Evolutionary conservation across 495 filamentous ascomycete species (phyloP).

Genomic region (Hypoxylon subgilvum): DNA sequence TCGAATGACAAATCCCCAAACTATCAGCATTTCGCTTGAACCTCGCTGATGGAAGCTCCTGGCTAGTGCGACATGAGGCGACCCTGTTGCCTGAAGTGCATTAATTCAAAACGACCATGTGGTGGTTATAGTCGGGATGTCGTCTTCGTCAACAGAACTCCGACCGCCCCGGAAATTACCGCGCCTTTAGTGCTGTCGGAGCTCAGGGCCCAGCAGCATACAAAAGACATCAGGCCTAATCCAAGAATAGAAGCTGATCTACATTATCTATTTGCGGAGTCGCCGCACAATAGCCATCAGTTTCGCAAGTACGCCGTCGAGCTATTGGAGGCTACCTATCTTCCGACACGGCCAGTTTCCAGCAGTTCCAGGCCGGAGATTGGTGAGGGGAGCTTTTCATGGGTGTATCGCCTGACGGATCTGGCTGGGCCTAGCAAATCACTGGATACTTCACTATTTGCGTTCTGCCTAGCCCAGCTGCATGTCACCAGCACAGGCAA

Average conservation of each 20-base stretch:
- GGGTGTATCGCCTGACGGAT: constrained; percentile 15
- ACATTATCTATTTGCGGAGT: constrained; percentile 14
- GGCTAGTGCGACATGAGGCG: constrained; percentile 47
- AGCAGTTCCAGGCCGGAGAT: background rate
- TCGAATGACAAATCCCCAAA: background rate
- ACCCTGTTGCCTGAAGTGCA: constrained; percentile 47
- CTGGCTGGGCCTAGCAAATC: constrained; percentile 11
- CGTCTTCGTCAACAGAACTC: constrained; percentile 42
- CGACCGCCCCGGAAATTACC: constrained; percentile 6
- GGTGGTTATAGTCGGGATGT: constrained; percentile 46
- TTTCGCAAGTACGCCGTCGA: constrained; percentile 20
- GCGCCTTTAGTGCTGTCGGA: constrained; percentile 19
- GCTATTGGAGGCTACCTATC: constrained; percentile 16
- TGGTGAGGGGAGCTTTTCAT: constrained; percentile 16
- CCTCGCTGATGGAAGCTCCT: background rate
- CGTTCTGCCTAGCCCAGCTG: constrained; percentile 23
- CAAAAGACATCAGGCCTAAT: background rate
- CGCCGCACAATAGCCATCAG: background rate
- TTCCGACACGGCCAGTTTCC: constrained; percentile 8
- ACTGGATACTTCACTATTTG: constrained; percentile 20
- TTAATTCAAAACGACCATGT: constrained; percentile 46
- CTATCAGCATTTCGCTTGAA: background rate
- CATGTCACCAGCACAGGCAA: constrained; percentile 15
- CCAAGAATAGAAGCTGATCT: constrained; percentile 8
- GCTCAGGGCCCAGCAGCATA: constrained; percentile 4